These are phyloP conservation scores for Avena atlantica DNA, from an alignment of 176 grass and related monocot genomes.

Conservation along the genomic window DNA sequence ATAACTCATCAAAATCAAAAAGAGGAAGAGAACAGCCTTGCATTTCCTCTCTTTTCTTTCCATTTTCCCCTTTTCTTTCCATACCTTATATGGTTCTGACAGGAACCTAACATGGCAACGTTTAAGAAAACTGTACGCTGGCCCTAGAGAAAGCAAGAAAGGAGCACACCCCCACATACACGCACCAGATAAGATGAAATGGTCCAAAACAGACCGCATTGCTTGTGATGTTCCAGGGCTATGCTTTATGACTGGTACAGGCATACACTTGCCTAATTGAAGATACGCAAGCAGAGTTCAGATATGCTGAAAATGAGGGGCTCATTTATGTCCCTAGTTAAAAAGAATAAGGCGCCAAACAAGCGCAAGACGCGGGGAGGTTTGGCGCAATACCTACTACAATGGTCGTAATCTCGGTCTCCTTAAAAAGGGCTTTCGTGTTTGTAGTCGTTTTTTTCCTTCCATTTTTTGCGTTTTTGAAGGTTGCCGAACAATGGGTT, in stretches of 20 bases:
- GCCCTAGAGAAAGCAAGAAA: slow-evolving; percentile 43
- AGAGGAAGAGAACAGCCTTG: slow-evolving; percentile 37
- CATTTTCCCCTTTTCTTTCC: neutral
- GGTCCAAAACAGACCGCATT: slow-evolving; percentile 44
- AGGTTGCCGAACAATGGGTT: slow-evolving; percentile 13
- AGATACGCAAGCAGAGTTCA: slow-evolving; percentile 38
- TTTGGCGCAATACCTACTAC: slow-evolving; percentile 35
- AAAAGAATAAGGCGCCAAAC: slow-evolving; percentile 40
- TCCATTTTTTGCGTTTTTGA: slow-evolving; percentile 11
- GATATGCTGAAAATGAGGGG: slow-evolving; percentile 51
- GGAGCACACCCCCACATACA: slow-evolving; percentile 26
- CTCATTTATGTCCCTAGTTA: slow-evolving; percentile 26
- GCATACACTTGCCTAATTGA: slow-evolving; percentile 38
- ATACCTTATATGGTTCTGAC: slow-evolving; percentile 36
- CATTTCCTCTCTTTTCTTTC: neutral
- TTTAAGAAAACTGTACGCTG: slow-evolving; percentile 44
- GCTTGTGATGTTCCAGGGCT: slow-evolving; percentile 20
- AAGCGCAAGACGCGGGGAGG: slow-evolving; percentile 35
- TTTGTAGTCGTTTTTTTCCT: neutral
- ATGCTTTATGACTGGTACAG: slow-evolving; percentile 36
- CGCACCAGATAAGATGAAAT: slow-evolving; percentile 36
- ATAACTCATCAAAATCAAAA: slow-evolving; percentile 16
- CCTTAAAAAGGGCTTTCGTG: slow-evolving; percentile 28
- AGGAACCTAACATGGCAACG: slow-evolving; percentile 49
- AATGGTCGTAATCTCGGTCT: slow-evolving; percentile 18